Base-by-base conservation (phyloP, 2,329 filamentous ascomycete species). In the Colletotrichum incanum region DNA sequence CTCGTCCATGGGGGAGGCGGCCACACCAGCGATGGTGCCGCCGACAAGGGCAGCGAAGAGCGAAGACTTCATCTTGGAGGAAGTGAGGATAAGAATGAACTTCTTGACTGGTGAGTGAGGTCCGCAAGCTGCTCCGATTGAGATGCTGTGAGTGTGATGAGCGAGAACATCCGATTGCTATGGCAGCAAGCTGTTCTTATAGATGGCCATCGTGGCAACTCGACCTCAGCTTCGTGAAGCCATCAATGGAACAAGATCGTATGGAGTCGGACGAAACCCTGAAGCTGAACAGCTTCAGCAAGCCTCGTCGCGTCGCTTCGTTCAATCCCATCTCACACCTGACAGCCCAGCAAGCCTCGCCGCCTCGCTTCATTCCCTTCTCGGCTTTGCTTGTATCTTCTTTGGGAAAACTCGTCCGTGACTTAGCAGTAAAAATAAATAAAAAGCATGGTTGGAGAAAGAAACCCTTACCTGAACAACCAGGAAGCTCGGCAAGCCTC, bases 1-100 rank as follows among this genome's bases (percentile, higher is more conserved):
- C 28, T 67, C 58, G 65, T 63, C 65, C 37, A 62, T 52, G 1
- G 65, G 65, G 28, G 65, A 63, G 47, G 65, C 65, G 58, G 45
- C 58, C 28, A 54, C 65, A 47, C 43, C 47, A 11, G 11, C 65
- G 11, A 62, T 45, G 28, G 50, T 67, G 37, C 58, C 47, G 37
- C 58, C n/a, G 28, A 55, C 37, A 5, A 67, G 47, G 1, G 49
- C 56, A 26, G 31, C 49, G n/a, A 67, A 5, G 18, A 67, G 26
- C 7, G 28, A 52, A n/a, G 58, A 62, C 37, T 63, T 67, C 65
- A 67, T 67, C 11, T 20, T 39, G 37, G 16, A 20, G n/a, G 31
- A 18, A 23, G 68, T 74, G 58, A 64, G 28, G 73, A 41, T 37
- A 16, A 12, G 16, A n/a, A 18, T 28, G 5, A 3, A n/a, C 14